phyloP scores from a whole-genome alignment of 1,284 basidiomycete species.

The Trichosporon sp. region DNA sequence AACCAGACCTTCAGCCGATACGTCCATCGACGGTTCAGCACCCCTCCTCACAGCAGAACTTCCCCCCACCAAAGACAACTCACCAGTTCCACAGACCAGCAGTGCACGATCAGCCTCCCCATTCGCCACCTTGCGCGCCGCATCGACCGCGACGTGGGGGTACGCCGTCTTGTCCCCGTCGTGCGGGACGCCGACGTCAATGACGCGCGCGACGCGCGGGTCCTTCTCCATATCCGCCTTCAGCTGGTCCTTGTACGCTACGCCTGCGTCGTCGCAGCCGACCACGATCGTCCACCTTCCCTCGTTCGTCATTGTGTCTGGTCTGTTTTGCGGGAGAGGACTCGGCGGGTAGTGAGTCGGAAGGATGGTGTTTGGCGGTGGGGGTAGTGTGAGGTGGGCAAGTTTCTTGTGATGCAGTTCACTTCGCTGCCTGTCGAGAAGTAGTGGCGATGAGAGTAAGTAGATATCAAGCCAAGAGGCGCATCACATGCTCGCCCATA shows the following conservation, averaged over 20 bases:
- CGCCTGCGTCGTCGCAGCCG: conserved; percentile 50
- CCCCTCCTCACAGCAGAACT: too few species aligned
- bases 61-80: conserved; percentile 14
- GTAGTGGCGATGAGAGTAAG: too few species aligned
- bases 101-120: conserved; percentile 58
- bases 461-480: too few species aligned
- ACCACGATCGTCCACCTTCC: conserved; percentile 42
- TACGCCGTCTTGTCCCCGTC: conserved; percentile 54
- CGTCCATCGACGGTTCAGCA: too few species aligned
- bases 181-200: conserved; percentile 49
- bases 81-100: conserved; percentile 59
- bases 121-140: conserved; percentile 54
- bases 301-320: neutral
- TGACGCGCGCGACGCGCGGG: conserved; percentile 45
- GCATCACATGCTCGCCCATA: too few species aligned
- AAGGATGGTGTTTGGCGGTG: neutral
- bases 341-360: too few species aligned
- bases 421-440: too few species aligned
- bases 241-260: conserved; percentile 46
- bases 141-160: conserved; percentile 57
- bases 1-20: too few species aligned
- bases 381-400: too few species aligned
- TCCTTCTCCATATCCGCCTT: conserved; percentile 48
- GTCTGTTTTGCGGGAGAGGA: neutral
- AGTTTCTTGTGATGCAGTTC: too few species aligned